Percentiles rank a stretch among this genome's conserved stretches.
phyloP scores from a whole-genome alignment of 2,329 filamentous ascomycete genomes.

The Neofusicoccum cordaticola region DNA sequence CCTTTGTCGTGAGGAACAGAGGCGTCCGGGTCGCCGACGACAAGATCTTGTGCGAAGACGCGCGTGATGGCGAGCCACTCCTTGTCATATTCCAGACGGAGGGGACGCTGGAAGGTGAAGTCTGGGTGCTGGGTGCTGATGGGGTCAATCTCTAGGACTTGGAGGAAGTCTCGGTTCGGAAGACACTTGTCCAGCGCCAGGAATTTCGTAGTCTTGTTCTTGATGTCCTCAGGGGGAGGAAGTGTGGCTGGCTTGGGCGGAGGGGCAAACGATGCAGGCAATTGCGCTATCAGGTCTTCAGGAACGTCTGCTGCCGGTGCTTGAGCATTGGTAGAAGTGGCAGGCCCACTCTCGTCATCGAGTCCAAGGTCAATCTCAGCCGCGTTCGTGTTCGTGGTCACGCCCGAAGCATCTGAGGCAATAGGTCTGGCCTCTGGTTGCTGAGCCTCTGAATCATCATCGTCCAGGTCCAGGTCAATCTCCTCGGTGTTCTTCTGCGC shows the following conservation, averaged over 20 bases:
- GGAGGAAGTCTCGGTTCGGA: slow-evolving; percentile 74
- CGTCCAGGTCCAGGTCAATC: slow-evolving; percentile 49
- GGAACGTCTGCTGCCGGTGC: slow-evolving; percentile 44
- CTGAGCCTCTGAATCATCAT: slow-evolving; percentile 28
- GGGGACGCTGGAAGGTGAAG: slow-evolving; percentile 43
- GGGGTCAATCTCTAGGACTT: slow-evolving; percentile 58
- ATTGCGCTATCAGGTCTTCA: slow-evolving; percentile 65
- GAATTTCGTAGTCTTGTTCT: slow-evolving; percentile 78
- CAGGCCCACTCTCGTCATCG: slow-evolving; percentile 19
- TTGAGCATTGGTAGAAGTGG: background rate
- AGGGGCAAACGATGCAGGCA: slow-evolving; percentile 69
- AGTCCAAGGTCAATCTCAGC: slow-evolving; percentile 45
- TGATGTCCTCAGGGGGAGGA: slow-evolving; percentile 68
- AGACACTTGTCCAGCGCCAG: slow-evolving; percentile 90
- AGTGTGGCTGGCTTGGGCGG: slow-evolving; percentile 22
- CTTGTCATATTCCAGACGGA: slow-evolving; percentile 74
- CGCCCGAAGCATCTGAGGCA: slow-evolving; percentile 64
- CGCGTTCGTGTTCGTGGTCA: slow-evolving; percentile 31
- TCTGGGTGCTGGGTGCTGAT: slow-evolving; percentile 42
- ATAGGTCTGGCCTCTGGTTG: slow-evolving; percentile 15
- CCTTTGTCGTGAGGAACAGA: slow-evolving; percentile 60
- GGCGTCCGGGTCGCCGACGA: slow-evolving; percentile 54
- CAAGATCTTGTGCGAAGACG: slow-evolving; percentile 63
- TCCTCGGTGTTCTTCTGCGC: slow-evolving; percentile 60
- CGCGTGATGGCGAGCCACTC: slow-evolving; percentile 96